Conservation (phyloP, 768 basidiomycete species). For the Gloeophyllum trabeum region DNA sequence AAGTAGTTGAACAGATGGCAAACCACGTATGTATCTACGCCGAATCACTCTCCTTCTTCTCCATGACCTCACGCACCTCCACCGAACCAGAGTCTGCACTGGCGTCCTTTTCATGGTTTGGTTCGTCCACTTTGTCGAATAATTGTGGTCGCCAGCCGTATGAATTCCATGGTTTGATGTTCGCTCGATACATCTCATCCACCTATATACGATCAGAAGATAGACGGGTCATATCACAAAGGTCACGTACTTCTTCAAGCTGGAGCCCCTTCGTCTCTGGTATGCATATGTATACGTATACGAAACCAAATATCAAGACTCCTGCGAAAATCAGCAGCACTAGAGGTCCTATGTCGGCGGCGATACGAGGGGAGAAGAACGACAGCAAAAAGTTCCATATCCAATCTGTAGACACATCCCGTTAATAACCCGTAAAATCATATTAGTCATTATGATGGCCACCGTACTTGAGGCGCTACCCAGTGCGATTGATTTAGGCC, state of each 20-base stretch:
- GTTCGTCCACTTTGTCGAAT: background rate
- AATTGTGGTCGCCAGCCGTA: constrained; percentile 30
- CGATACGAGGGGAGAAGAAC: constrained; percentile 64
- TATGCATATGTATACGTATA: constrained; percentile 67
- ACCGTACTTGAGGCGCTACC: constrained; percentile 46
- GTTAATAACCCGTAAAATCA: background rate
- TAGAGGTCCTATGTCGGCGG: constrained; percentile 53
- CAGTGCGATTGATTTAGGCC: constrained; percentile 70
- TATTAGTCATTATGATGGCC: background rate
- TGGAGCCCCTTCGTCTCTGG: constrained; percentile 77
- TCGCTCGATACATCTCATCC: constrained; percentile 65
- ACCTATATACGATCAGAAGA: constrained; percentile 27
- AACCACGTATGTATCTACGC: too few species aligned
- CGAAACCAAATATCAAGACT: constrained; percentile 55
- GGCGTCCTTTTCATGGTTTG: background rate
- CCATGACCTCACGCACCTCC: background rate
- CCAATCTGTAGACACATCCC: constrained; percentile 28
- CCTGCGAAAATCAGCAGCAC: constrained; percentile 72
- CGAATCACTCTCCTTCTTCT: background rate
- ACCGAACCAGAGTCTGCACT: background rate
- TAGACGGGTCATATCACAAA: background rate
- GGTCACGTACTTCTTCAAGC: constrained; percentile 46
- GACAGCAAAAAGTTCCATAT: constrained; percentile 69
- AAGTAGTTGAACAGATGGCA: too few species aligned
- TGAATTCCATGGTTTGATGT: constrained; percentile 58